Conservation (phyloP, 2,329 filamentous ascomycete species). For the Ceratocystis huliohia region DNA sequence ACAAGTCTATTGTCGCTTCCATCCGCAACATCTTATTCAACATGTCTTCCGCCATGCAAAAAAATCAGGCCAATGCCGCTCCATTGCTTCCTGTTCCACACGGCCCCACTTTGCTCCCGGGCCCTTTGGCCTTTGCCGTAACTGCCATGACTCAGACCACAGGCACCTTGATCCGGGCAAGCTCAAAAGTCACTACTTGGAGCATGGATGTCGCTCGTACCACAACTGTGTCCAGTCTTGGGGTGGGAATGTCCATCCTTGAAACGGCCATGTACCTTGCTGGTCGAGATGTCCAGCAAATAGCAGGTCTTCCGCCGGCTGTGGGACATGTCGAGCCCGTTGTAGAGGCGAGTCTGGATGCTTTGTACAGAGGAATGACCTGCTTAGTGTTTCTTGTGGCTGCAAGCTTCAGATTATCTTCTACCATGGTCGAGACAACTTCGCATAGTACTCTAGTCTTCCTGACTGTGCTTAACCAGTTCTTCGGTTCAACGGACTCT, state of each 20-base stretch:
- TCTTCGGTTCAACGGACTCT: conserved; percentile 57
- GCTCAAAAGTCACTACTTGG: conserved; percentile 40
- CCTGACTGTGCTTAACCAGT: conserved; percentile 47
- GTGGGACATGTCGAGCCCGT: conserved; percentile 41
- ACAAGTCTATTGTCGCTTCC: background rate
- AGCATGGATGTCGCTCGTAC: conserved; percentile 42
- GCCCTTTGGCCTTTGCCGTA: conserved; percentile 44
- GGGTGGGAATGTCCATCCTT: conserved; percentile 42
- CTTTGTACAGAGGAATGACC: conserved; percentile 44
- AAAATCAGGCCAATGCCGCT: background rate
- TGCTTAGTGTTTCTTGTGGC: conserved; percentile 49
- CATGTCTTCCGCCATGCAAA: conserved; percentile 12
- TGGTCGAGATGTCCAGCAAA: conserved; percentile 34
- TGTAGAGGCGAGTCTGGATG: conserved; percentile 44
- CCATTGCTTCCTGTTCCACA: conserved; percentile 3
- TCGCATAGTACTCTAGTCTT: conserved; percentile 47
- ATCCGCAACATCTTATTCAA: background rate
- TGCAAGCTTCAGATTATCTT: conserved; percentile 46
- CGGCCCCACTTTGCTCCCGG: conserved; percentile 41
- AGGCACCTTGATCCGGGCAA: conserved; percentile 42
- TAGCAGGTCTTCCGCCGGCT: conserved; percentile 24
- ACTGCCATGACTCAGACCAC: conserved; percentile 50
- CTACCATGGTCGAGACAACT: conserved; percentile 40
- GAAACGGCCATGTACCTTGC: conserved; percentile 43
- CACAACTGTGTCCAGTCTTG: conserved; percentile 45